Evolutionary conservation across 352 stramenopile genomes (phyloP).

Genomic region (Phytophthora tentaculata): DNA sequence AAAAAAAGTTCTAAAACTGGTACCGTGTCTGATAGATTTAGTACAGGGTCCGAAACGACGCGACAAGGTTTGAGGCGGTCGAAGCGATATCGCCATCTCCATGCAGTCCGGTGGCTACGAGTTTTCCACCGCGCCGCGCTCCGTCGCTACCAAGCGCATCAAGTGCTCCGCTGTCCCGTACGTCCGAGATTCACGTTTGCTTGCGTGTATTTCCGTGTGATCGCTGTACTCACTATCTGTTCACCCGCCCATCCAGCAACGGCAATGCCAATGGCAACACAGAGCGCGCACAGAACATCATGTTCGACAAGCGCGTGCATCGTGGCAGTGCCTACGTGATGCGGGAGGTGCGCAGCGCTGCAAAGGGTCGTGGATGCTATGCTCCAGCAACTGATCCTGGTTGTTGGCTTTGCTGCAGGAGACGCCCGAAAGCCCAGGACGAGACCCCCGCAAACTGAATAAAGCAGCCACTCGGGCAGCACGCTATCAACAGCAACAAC

Average conservation of each 20-base stretch:
- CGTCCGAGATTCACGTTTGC: constrained; percentile 8
- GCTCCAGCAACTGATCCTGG: not conserved
- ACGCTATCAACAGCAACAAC: constrained; percentile 35
- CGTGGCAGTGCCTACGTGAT: constrained; percentile 93
- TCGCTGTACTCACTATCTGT: not conserved
- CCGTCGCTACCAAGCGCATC: constrained; percentile 75
- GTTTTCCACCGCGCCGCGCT: constrained; percentile 71
- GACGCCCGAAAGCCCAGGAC: constrained; percentile 38
- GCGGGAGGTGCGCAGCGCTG: constrained; percentile 44
- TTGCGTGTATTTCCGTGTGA: not conserved
- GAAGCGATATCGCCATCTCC: constrained; percentile 7
- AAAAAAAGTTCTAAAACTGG: not conserved
- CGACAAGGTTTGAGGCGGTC: too few species aligned
- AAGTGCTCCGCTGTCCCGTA: constrained; percentile 50
- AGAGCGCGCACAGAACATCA: constrained; percentile 90
- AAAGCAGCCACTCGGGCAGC: constrained; percentile 26
- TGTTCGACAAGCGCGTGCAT: constrained; percentile 94
- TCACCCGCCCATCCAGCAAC: constrained; percentile 7
- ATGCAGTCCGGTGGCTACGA: constrained; percentile 75
- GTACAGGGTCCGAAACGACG: constrained; percentile 18
- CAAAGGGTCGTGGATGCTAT: not conserved
- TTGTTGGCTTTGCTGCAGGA: constrained; percentile 31
- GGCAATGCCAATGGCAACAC: constrained; percentile 27
- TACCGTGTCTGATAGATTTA: constrained; percentile 8
- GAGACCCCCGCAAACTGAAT: constrained; percentile 19